Evolutionary conservation across 129 eudicot species (phyloP).

Genomic region (Flaveria trinervia): DNA sequence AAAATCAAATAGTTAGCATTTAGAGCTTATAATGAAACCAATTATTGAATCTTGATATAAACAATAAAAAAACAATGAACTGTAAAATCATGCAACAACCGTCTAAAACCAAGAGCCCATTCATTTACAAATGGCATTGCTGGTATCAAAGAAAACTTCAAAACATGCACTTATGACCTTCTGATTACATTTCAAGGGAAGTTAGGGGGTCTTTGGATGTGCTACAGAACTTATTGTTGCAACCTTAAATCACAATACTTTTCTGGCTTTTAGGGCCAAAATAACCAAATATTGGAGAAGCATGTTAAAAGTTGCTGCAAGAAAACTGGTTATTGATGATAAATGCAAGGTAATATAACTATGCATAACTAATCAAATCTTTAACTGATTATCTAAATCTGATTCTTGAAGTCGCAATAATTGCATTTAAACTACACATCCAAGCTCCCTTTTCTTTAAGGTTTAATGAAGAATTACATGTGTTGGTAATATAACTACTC

Average conservation of each 20-base stretch:
- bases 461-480: background rate
- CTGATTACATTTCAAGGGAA: constrained; percentile 3
- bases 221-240: background rate
- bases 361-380: background rate
- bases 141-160: constrained; percentile 8
- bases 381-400: background rate
- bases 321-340: background rate
- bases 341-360: background rate
- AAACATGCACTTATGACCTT: background rate
- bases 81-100: background rate
- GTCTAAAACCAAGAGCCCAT: constrained; percentile 7
- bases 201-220: background rate
- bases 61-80: background rate
- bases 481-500: background rate
- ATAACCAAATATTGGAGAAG: constrained; percentile 10
- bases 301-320: background rate
- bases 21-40: background rate
- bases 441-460: constrained; percentile 4
- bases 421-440: background rate
- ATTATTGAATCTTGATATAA: constrained; percentile 13
- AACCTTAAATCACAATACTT: background rate
- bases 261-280: background rate
- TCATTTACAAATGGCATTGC: background rate
- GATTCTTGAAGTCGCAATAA: background rate
- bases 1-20: background rate